phyloP scores from a whole-genome alignment of 495 filamentous ascomycete species.

The Penicillium canariense region DNA sequence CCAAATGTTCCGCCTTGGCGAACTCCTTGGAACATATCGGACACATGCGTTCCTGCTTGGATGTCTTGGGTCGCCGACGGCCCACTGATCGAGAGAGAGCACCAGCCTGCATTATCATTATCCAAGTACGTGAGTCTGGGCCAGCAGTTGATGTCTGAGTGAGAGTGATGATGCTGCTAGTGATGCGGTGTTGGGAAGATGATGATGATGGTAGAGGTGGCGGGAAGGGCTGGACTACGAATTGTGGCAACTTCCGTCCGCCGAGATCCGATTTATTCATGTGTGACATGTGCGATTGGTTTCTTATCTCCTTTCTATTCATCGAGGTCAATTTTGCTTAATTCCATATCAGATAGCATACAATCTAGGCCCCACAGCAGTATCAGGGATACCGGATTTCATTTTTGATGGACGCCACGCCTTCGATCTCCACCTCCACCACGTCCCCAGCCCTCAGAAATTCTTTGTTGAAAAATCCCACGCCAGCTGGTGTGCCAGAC shows the following conservation, averaged over 20 bases:
- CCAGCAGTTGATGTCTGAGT: not conserved
- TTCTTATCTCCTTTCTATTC: not conserved
- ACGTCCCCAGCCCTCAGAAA: slow-evolving; percentile 51
- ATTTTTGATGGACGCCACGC: slow-evolving; percentile 37
- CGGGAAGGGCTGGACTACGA: not conserved
- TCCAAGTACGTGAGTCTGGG: not conserved
- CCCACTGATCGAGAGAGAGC: not conserved
- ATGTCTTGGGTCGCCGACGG: not conserved
- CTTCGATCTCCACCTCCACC: slow-evolving; percentile 48
- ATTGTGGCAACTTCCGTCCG: not conserved
- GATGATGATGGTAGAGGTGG: not conserved
- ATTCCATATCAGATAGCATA: not conserved
- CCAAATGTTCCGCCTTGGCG: not conserved
- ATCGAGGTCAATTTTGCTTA: too few species aligned
- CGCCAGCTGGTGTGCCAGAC: slow-evolving; percentile 59
- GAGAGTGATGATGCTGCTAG: not conserved
- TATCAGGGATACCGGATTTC: slow-evolving; percentile 5
- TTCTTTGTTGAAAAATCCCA: slow-evolving; percentile 39
- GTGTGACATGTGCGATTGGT: not conserved
- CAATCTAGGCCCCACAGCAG: not conserved
- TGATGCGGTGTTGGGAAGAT: not conserved
- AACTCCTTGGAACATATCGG: not conserved
- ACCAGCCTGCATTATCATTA: not conserved
- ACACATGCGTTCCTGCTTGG: not conserved
- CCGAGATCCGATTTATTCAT: not conserved